Conservation (phyloP, 257 asterid genomes). For the Forsythia suspensa region DNA sequence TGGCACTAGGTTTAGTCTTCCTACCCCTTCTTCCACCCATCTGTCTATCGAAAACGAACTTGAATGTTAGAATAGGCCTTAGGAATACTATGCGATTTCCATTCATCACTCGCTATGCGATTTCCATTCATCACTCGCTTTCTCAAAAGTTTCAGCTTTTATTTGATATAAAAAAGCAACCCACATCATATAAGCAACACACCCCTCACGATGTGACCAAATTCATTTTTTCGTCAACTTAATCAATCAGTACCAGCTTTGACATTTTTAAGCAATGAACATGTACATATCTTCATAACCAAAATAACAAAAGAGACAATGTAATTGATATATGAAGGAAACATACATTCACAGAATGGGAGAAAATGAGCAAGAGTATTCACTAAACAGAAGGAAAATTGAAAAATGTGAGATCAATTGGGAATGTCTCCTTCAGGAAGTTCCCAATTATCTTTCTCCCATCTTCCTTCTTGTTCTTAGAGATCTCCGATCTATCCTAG, state of each 20-base stretch:
- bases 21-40: too few species aligned
- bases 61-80: too few species aligned
- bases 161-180: too few species aligned
- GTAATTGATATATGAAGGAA: not conserved
- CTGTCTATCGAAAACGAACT: too few species aligned
- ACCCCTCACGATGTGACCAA: too few species aligned
- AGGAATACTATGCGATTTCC: not conserved
- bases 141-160: too few species aligned
- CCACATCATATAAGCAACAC: too few species aligned
- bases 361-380: not conserved
- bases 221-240: too few species aligned
- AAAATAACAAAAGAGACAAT: not conserved
- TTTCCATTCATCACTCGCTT: too few species aligned
- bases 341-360: not conserved
- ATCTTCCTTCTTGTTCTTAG: constrained; percentile 38
- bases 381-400: not conserved
- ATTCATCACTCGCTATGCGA: too few species aligned
- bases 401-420: constrained; percentile 27
- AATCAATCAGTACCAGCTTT: too few species aligned
- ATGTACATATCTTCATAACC: not conserved
- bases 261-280: not conserved
- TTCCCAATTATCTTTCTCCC: constrained; percentile 75
- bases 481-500: constrained; percentile 34
- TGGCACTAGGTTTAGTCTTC: too few species aligned
- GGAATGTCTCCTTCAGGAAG: constrained; percentile 58